Evolutionary conservation across 2,329 filamentous ascomycete species (phyloP).

Genomic region (Pseudonectria buxi): DNA sequence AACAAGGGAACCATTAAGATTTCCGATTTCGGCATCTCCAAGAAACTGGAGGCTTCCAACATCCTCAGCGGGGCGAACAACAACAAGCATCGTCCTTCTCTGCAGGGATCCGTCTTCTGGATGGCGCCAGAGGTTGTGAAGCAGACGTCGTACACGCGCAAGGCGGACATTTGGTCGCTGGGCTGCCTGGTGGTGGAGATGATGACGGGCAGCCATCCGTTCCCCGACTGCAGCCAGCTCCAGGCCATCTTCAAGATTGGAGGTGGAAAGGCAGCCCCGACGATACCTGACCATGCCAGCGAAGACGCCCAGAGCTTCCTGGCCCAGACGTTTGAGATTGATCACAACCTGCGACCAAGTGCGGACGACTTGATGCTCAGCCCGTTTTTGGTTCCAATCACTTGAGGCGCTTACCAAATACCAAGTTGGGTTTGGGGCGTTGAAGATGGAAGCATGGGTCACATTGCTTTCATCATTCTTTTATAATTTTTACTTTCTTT

Average conservation of each 20-base stretch:
- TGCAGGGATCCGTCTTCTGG: conserved; percentile 98
- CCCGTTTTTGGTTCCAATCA: conserved; percentile 71
- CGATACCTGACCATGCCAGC: conserved; percentile 80
- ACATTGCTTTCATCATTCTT: no score
- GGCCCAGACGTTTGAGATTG: conserved; percentile 86
- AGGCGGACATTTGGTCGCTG: conserved; percentile 97
- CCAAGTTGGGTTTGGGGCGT: no score
- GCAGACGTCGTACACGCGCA: conserved; percentile 95
- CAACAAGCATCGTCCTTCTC: conserved; percentile 65
- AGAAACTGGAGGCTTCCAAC: conserved; percentile 90
- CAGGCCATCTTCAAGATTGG: conserved; percentile 99
- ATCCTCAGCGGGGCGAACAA: conserved; percentile 64
- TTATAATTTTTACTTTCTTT: no score
- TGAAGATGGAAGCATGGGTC: no score
- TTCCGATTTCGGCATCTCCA: conserved; percentile 97
- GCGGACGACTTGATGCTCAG: conserved; percentile 85
- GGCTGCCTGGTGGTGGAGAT: conserved; percentile 97
- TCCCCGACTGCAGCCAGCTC: conserved; percentile 93
- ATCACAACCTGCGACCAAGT: conserved; percentile 84
- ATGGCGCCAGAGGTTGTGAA: conserved; percentile 99
- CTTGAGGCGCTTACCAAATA: conserved; percentile 21
- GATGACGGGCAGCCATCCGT: conserved; percentile 95
- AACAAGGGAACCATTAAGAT: conserved; percentile 99
- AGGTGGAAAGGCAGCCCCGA: conserved; percentile 76
- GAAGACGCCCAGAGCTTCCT: conserved; percentile 80